These are phyloP conservation scores for Magnaporthales sp. DNA, from an alignment of 2,329 filamentous ascomycete genomes.

Conservation along the genomic window DNA sequence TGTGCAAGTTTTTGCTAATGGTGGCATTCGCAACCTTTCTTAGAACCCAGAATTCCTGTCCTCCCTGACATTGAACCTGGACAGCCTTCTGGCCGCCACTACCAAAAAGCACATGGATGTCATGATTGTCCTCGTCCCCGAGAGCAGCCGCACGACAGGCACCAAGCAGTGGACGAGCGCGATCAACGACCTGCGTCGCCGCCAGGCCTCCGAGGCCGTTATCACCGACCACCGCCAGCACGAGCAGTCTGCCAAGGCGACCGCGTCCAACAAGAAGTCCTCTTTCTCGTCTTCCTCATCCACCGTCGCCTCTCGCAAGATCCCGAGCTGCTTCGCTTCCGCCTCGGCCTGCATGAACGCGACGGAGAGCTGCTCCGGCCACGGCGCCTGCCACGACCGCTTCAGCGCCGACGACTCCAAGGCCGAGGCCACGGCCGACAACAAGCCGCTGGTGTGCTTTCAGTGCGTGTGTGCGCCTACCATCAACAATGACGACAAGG, in stretches of 20 bases:
- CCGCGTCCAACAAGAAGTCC: conserved; percentile 9
- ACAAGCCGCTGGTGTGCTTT: conserved; percentile 49
- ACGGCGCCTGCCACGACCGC: conserved; percentile 67
- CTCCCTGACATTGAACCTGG: conserved; percentile 34
- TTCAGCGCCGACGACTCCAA: conserved; percentile 33
- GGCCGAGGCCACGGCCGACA: conserved; percentile 24
- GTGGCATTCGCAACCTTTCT: background rate
- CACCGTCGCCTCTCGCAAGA: conserved; percentile 27
- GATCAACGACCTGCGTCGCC: background rate
- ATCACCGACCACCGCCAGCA: conserved; percentile 14
- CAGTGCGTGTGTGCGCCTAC: conserved; percentile 66
- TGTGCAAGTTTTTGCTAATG: background rate
- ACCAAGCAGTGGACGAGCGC: conserved; percentile 29
- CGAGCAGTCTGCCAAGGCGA: conserved; percentile 6
- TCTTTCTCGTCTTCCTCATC: conserved; percentile 18
- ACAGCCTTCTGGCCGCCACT: conserved; percentile 30
- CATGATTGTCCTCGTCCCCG: conserved; percentile 45
- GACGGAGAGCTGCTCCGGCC: conserved; percentile 75
- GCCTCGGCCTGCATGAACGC: conserved; percentile 56
- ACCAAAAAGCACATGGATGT: conserved; percentile 41
- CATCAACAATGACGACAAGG: conserved; percentile 19
- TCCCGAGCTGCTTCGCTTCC: conserved; percentile 69
- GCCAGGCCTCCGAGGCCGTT: conserved; percentile 2
- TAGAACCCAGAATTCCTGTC: conserved; percentile 29
- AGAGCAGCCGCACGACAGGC: conserved; percentile 28